Percentiles rank a stretch among this genome's conserved stretches.
Evolutionary conservation across 176 grass and related monocot species (phyloP).

Genomic region (Hordeum vulgare): DNA sequence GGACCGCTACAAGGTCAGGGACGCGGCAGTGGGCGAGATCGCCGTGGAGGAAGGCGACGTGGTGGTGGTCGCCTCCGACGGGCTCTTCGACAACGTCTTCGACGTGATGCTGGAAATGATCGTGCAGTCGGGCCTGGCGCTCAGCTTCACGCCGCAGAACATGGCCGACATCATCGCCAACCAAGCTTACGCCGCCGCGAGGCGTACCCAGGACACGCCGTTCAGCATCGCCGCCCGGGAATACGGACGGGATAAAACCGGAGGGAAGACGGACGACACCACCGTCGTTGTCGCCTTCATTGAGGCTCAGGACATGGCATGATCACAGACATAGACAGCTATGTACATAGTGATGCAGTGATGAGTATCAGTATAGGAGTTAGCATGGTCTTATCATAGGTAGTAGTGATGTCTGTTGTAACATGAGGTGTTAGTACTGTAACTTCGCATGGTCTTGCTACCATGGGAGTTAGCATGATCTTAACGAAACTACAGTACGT

Average conservation of each 20-base stretch:
- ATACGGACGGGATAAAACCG: not conserved
- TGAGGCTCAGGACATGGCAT: not conserved
- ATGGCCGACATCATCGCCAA: conserved; percentile 2
- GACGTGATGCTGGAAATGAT: not conserved
- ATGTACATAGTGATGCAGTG: no score
- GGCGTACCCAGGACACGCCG: not conserved
- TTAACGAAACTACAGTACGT: not conserved
- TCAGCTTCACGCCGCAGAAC: not conserved
- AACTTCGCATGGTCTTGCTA: no score
- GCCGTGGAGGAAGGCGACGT: conserved; percentile 17
- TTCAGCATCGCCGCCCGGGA: not conserved
- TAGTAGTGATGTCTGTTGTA: not conserved
- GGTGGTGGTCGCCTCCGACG: conserved; percentile 31
- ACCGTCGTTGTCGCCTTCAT: not conserved
- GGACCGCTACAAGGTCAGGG: rapidly evolving
- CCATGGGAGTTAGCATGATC: not conserved
- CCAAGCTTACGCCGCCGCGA: not conserved
- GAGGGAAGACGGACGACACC: not conserved
- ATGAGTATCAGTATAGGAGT: not conserved
- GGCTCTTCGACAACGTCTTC: conserved; percentile 36
- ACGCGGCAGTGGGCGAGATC: not conserved
- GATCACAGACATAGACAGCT: not conserved
- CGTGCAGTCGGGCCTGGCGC: not conserved
- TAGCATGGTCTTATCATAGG: not conserved
- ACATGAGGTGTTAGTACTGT: no score